Conservation (phyloP, 75 land plant genomes). For the Isoetes taiwanensis region DNA sequence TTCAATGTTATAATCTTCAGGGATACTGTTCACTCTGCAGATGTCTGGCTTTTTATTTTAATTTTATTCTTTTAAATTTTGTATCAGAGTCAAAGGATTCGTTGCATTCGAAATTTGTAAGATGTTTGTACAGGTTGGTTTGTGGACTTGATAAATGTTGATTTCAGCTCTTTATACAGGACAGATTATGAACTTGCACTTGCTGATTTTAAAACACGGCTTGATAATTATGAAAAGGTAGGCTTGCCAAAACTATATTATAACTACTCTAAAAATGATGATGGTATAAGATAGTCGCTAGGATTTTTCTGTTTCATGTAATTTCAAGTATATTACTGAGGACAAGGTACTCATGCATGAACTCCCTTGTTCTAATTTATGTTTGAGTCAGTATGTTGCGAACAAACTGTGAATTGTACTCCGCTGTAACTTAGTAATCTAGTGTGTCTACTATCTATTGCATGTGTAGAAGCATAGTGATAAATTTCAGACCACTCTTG, state of each 20-base stretch:
- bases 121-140: neutral
- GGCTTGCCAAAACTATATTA: neutral
- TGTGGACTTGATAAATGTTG: neutral
- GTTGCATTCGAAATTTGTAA: neutral
- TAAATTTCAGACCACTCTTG: neutral
- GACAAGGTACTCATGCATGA: too few relatives aligned
- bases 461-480: neutral
- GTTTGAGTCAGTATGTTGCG: too few relatives aligned
- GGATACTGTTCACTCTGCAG: neutral
- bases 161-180: constrained; percentile 23
- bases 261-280: neutral
- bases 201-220: constrained; percentile 62
- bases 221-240: constrained; percentile 88
- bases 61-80: neutral
- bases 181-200: constrained; percentile 81
- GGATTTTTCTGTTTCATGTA: too few relatives aligned
- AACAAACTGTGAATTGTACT: too few relatives aligned
- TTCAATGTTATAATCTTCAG: neutral
- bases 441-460: too few relatives aligned
- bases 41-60: neutral
- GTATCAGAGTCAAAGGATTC: neutral
- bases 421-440: too few relatives aligned
- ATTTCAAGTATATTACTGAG: too few relatives aligned
- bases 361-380: too few relatives aligned
- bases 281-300: too few relatives aligned